Percentiles rank a stretch among this genome's conserved stretches.
Evolutionary conservation across 208 protist species (phyloP).

Genomic region (Porcisia hertigi): DNA sequence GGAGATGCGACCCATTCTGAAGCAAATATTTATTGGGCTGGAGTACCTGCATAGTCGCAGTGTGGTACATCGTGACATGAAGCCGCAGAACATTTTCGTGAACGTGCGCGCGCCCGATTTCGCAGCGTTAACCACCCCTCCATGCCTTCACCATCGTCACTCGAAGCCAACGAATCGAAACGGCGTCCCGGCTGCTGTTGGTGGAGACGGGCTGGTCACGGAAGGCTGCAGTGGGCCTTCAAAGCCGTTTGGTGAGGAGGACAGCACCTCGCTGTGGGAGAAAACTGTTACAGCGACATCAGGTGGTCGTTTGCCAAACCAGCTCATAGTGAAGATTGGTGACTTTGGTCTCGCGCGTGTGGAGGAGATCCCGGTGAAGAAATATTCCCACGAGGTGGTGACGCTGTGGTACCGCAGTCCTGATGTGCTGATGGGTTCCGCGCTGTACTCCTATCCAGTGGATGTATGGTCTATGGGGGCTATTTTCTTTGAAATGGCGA

Average conservation of each 20-base stretch:
- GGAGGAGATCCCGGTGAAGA: constrained; percentile 92
- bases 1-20: constrained; percentile 68
- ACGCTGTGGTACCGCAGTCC: constrained; percentile 96
- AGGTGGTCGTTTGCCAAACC: constrained; percentile 3
- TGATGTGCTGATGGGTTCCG: constrained; percentile 89
- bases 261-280: constrained; percentile 12
- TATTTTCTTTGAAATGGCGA: constrained; percentile 94
- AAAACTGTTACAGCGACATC: constrained; percentile 4
- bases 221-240: neutral
- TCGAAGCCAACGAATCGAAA: neutral
- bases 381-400: constrained; percentile 92
- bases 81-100: constrained; percentile 92
- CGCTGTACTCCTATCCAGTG: constrained; percentile 81
- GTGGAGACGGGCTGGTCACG: neutral
- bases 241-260: neutral
- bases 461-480: constrained; percentile 95
- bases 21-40: constrained; percentile 79
- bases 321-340: constrained; percentile 77
- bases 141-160: constrained; percentile 7
- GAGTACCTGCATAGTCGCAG: constrained; percentile 72
- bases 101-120: constrained; percentile 45
- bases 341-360: constrained; percentile 90
- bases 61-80: constrained; percentile 92
- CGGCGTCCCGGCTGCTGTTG: neutral
- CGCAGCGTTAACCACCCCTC: constrained; percentile 24